Conservation (phyloP, 257 asterid species). For the Solanum clarkiae region DNA sequence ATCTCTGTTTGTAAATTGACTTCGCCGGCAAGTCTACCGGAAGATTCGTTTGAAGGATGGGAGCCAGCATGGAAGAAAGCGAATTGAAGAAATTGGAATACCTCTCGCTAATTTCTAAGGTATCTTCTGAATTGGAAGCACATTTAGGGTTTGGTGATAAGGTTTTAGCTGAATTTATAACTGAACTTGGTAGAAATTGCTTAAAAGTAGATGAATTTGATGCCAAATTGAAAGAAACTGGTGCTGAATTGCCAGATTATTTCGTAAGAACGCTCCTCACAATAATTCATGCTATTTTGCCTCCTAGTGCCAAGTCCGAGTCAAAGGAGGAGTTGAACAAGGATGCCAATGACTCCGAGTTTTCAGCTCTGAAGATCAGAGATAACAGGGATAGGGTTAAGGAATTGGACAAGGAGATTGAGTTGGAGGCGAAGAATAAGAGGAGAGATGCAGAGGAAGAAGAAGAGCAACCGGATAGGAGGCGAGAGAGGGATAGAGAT, state of each 20-base stretch:
- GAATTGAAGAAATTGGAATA: slow-evolving; percentile 65
- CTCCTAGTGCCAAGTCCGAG: slow-evolving; percentile 37
- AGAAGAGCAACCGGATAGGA: not conserved
- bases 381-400: slow-evolving; percentile 65
- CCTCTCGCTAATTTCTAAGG: slow-evolving; percentile 70
- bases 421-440: slow-evolving; percentile 36
- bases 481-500: not conserved
- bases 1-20: not conserved
- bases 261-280: slow-evolving; percentile 75
- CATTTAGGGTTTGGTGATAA: slow-evolving; percentile 65
- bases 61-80: slow-evolving; percentile 22
- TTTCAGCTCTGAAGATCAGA: slow-evolving; percentile 49
- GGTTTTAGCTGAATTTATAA: slow-evolving; percentile 69
- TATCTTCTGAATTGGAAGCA: slow-evolving; percentile 60
- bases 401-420: slow-evolving; percentile 81
- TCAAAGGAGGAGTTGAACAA: slow-evolving; percentile 14
- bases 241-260: slow-evolving; percentile 83
- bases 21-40: not conserved
- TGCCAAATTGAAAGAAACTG: slow-evolving; percentile 42
- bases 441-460: slow-evolving; percentile 25
- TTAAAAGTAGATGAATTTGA: slow-evolving; percentile 51
- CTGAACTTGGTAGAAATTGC: slow-evolving; percentile 54
- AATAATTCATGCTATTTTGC: slow-evolving; percentile 75
- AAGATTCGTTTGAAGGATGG: slow-evolving; percentile 15
- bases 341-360: slow-evolving; percentile 27